These are phyloP conservation scores for Lentinus brumalis DNA, from an alignment of 768 basidiomycete genomes.

Conservation along the genomic window DNA sequence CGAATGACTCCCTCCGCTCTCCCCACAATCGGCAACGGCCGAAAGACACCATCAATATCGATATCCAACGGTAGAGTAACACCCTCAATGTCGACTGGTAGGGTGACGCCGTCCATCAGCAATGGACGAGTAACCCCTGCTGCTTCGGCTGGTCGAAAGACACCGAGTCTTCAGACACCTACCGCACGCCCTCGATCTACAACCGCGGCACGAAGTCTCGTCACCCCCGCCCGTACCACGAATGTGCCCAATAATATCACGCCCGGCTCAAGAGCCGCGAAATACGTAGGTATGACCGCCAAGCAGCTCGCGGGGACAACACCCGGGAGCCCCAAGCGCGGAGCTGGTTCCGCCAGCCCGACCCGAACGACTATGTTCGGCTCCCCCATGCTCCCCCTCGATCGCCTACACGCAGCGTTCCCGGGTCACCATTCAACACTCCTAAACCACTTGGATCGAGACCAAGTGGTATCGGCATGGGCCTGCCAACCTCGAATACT, in stretches of 20 bases:
- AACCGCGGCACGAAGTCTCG: conserved; percentile 1
- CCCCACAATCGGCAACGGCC: conserved; percentile 41
- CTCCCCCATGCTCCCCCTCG: conserved; percentile 23
- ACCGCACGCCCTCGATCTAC: conserved; percentile 20
- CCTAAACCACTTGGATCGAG: conserved; percentile 55
- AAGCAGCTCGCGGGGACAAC: conserved; percentile 56
- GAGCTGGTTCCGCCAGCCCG: conserved; percentile 24
- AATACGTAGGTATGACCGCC: conserved; percentile 83
- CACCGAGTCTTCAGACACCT: conserved; percentile 22
- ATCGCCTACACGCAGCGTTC: conserved; percentile 34
- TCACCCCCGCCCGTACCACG: conserved; percentile 30
- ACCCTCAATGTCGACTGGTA: conserved; percentile 21
- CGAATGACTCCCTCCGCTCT: conserved; percentile 47
- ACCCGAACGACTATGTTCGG: conserved; percentile 21
- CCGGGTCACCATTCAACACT: conserved; percentile 64
- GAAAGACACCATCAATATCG: conserved; percentile 60
- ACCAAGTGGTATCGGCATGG: conserved; percentile 37
- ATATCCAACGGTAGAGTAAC: conserved; percentile 33
- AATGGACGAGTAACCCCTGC: conserved; percentile 54
- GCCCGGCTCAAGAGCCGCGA: conserved; percentile 81
- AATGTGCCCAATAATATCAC: conserved; percentile 54
- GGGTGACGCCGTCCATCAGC: conserved; percentile 48
- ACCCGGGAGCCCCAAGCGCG: conserved; percentile 20
- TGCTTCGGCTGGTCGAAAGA: conserved; percentile 25
- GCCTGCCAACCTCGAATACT: conserved; percentile 41